Base-by-base conservation (phyloP, 164 flowering plant species). In the Cinnamomum chago region DNA sequence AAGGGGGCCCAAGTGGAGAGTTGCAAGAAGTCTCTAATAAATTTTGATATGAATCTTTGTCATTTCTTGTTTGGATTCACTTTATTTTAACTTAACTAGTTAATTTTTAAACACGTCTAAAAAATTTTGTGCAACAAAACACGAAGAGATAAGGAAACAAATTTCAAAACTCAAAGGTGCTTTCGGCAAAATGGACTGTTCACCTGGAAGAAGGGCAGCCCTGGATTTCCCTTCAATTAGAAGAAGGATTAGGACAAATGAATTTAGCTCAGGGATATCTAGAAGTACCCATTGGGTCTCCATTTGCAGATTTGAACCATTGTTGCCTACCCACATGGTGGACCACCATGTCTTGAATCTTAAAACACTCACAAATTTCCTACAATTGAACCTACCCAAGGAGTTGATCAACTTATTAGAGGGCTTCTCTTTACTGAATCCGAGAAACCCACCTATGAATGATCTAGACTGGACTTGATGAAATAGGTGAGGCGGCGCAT, bases 321-420 rank as follows among this genome's bases (percentile, higher is more conserved):
- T 85, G 7, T 24, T 86, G 30, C 95, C 98, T 0, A 87, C 87
- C 97, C 95, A 92, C 81, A 85, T 87, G 62, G 97, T 90, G 24
- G 91, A 85, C 94, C 97, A 93, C 98, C 98, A 93, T 35, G 93
- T 88, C 70, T 93, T 92, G 87, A 93, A 93, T 73, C 94, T 82
- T 71, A 92, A 93, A 50, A 90, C 73, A 79, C 90, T 89, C 27
- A 90, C 28, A 68, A 91, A 93, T 50, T 85, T 83, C 76, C 94
- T 84, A 47, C 47, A 40, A 40, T 2, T 79, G 81, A 90, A 88
- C 65, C 72, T 87, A 0, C 98, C 95, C 64, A 92, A 64, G 30
- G 95, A 90, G 77, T 86, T 90, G 75, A 67, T 78, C 75, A 85
- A 69, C 66, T 84, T 73, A 68, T 90, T 83, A 0, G 93, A 85